These are phyloP conservation scores for Boletus insuetus DNA, from an alignment of 768 basidiomycete species.

Conservation along the genomic window DNA sequence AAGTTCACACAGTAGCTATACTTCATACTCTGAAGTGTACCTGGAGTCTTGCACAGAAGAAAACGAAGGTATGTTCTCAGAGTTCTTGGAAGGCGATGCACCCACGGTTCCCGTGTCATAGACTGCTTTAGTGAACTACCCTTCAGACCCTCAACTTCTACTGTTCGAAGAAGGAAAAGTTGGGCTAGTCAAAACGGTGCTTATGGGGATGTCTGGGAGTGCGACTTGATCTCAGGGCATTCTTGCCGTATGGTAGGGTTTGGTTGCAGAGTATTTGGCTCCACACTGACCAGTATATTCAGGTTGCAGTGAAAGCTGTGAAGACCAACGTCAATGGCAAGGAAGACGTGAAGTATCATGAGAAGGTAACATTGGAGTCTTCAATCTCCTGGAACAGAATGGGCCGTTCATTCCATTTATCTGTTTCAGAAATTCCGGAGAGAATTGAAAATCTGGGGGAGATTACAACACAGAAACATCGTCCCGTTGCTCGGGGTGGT, in stretches of 20 bases:
- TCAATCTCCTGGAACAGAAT: neutral
- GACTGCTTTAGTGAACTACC: conserved; percentile 5
- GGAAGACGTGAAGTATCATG: neutral
- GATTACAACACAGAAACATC: conserved; percentile 23
- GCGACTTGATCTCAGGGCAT: conserved; percentile 13
- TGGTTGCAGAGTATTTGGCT: neutral
- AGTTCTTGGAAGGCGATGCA: neutral
- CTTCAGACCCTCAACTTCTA: neutral
- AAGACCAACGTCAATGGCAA: neutral
- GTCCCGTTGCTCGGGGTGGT: conserved; percentile 31
- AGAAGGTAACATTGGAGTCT: conserved; percentile 12
- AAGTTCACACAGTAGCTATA: conserved; percentile 14
- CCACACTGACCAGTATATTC: neutral
- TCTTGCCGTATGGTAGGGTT: conserved; percentile 4
- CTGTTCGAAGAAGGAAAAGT: neutral
- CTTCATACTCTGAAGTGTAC: conserved; percentile 9
- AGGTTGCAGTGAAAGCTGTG: conserved; percentile 25
- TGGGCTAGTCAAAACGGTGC: conserved; percentile 11
- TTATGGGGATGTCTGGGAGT: conserved; percentile 26
- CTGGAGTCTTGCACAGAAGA: conserved; percentile 2
- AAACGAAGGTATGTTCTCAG: conserved; percentile 5
- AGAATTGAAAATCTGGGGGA: conserved; percentile 23
- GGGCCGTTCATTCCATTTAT: neutral
- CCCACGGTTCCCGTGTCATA: neutral
- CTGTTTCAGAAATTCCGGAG: conserved; percentile 26